phyloP scores from a whole-genome alignment of 768 basidiomycete genomes.

The Cystobasidium tubakii region DNA sequence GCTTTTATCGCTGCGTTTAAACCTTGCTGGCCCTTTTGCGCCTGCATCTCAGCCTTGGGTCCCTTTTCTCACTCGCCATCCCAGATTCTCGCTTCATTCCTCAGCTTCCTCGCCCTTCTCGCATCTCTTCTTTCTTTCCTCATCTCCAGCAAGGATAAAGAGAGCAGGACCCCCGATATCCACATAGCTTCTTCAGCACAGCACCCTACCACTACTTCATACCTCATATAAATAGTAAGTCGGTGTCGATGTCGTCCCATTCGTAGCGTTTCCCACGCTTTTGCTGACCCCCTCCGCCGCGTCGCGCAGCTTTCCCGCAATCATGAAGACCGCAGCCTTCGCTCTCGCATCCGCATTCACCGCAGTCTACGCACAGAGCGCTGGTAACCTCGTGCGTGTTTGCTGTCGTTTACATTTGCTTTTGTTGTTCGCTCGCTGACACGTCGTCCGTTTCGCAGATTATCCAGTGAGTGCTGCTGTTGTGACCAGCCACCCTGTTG shows the following conservation, averaged over 20 bases:
- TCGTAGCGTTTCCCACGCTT: not conserved
- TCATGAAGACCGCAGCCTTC: conserved; percentile 24
- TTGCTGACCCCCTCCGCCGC: not conserved
- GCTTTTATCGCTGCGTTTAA: not conserved
- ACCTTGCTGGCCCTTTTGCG: too few species aligned
- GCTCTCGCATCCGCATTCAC: conserved; percentile 21
- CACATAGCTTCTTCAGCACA: conserved; percentile 12
- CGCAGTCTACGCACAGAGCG: conserved; percentile 26
- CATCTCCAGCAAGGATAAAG: not conserved
- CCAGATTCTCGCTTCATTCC: not conserved
- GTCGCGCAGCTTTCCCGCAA: not conserved
- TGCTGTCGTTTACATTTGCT: not conserved
- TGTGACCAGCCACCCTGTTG: conserved; percentile 15
- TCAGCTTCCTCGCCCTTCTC: not conserved
- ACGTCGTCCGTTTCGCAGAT: conserved; percentile 12
- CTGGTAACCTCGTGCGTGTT: conserved; percentile 21
- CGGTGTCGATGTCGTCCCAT: too few species aligned
- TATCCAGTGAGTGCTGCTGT: conserved; percentile 15
- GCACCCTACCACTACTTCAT: not conserved
- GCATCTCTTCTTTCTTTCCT: not conserved
- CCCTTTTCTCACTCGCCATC: not conserved
- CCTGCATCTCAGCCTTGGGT: not conserved
- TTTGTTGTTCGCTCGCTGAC: not conserved
- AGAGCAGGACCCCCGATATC: not conserved
- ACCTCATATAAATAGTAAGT: not conserved